These are phyloP conservation scores for Neonectria faginata DNA, from an alignment of 2,329 filamentous ascomycete species.

Conservation along the genomic window DNA sequence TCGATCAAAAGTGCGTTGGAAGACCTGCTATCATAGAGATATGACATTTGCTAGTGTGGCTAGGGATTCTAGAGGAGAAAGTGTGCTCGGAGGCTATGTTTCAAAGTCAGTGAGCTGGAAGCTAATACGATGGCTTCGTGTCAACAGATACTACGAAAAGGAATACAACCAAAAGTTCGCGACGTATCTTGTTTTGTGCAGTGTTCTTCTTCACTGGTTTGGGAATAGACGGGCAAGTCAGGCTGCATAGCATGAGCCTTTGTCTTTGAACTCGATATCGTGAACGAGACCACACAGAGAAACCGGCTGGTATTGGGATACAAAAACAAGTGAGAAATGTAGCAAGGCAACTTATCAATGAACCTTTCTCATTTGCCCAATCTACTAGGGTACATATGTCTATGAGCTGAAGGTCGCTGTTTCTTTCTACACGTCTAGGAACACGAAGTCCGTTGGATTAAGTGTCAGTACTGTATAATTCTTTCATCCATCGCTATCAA, in stretches of 20 bases:
- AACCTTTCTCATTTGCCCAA: too few relatives aligned
- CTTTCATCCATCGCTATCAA: too few relatives aligned
- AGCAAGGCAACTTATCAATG: too few relatives aligned
- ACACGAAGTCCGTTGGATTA: not conserved
- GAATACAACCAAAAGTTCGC: not conserved
- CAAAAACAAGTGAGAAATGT: not conserved
- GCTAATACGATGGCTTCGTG: not conserved
- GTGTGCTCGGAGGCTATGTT: too few relatives aligned
- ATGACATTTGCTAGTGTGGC: not conserved
- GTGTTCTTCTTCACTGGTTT: slow-evolving; percentile 56
- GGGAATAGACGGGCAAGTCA: slow-evolving; percentile 75
- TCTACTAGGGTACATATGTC: not conserved
- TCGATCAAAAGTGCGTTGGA: slow-evolving; percentile 35
- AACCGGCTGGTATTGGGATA: slow-evolving; percentile 49
- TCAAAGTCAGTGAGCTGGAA: not conserved
- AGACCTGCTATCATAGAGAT: slow-evolving; percentile 19
- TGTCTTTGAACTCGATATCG: slow-evolving; percentile 67
- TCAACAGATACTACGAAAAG: not conserved
- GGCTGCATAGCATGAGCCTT: slow-evolving; percentile 58
- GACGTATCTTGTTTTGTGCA: slow-evolving; percentile 9
- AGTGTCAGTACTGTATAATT: not conserved
- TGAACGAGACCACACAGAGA: slow-evolving; percentile 75
- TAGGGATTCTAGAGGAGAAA: not conserved
- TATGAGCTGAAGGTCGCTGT: not conserved
- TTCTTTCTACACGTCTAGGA: too few relatives aligned